Percentiles rank a stretch among this genome's conserved stretches.
These are phyloP conservation scores for Vigna nakashimae DNA, from an alignment of 306 rosid genomes.

Conservation along the genomic window DNA sequence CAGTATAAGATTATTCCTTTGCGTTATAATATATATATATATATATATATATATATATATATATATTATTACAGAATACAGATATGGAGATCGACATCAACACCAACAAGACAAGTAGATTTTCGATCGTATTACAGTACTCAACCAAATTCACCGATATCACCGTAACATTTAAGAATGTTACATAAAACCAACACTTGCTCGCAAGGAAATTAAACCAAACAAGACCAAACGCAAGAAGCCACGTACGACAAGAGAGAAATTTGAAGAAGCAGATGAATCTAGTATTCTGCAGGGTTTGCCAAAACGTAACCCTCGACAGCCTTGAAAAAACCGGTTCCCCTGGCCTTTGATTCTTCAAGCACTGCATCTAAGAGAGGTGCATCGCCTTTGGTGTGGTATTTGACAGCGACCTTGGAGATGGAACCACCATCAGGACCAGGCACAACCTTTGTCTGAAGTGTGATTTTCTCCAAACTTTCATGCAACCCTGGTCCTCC, in stretches of 20 bases:
- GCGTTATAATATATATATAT: background rate
- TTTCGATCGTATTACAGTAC: too few relatives aligned
- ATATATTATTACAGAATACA: background rate
- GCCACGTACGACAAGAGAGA: background rate
- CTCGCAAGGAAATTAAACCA: background rate
- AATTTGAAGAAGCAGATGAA: too few relatives aligned
- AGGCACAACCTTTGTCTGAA: constrained; percentile 22
- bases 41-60: background rate
- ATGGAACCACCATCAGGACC: constrained; percentile 50
- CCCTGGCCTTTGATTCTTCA: constrained; percentile 28
- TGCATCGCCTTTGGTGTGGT: constrained; percentile 43
- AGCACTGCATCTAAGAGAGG: constrained; percentile 21
- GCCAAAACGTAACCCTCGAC: constrained; percentile 46
- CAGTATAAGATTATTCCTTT: background rate
- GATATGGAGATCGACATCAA: background rate
- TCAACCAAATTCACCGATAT: background rate
- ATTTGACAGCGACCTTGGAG: constrained; percentile 11
- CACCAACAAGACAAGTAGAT: background rate
- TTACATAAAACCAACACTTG: background rate
- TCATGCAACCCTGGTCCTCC: constrained; percentile 45
- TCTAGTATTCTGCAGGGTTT: constrained; percentile 23
- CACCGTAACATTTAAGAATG: background rate
- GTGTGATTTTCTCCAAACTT: constrained; percentile 38
- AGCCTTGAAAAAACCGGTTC: constrained; percentile 35
- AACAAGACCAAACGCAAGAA: background rate